A percentile compares a stretch with the other conserved stretches of the same genome.
phyloP scores from a whole-genome alignment of 2,329 filamentous ascomycete genomes.

The Cordyceps fumosorosea region DNA sequence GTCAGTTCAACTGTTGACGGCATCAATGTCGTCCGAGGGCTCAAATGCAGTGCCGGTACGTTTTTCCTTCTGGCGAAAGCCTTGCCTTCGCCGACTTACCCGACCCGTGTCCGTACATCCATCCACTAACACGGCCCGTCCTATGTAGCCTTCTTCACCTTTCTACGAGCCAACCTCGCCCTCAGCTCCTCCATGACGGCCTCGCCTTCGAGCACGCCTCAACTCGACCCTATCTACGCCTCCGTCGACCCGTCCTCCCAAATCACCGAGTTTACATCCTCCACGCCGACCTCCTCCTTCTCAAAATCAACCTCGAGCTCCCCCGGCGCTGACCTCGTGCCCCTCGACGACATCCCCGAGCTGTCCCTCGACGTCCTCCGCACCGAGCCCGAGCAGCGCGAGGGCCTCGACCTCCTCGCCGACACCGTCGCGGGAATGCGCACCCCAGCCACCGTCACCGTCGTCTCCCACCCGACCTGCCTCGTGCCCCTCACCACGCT shows the following conservation, averaged over 20 bases:
- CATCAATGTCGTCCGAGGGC: conserved; percentile 50
- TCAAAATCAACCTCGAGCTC: conserved; percentile 28
- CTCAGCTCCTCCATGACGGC: conserved; percentile 56
- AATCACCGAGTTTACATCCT: conserved; percentile 25
- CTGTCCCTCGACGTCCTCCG: conserved; percentile 55
- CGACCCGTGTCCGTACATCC: neutral
- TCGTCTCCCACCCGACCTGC: conserved; percentile 57
- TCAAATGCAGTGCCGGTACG: conserved; percentile 52
- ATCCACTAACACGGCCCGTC: neutral
- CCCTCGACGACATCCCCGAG: conserved; percentile 48
- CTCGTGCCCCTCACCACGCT: conserved; percentile 40
- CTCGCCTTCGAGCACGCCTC: conserved; percentile 59
- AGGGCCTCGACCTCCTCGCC: conserved; percentile 66
- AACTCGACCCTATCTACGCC: conserved; percentile 44
- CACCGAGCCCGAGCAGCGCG: conserved; percentile 52
- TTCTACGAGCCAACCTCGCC: conserved; percentile 72
- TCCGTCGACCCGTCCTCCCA: conserved; percentile 15
- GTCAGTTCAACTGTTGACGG: conserved; percentile 45
- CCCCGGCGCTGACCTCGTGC: conserved; percentile 27
- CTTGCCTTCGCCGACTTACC: too few relatives aligned
- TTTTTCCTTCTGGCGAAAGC: neutral
- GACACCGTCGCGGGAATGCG: conserved; percentile 80
- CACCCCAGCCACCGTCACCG: conserved; percentile 54
- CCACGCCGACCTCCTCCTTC: conserved; percentile 40
- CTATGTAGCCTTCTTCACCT: conserved; percentile 76